phyloP scores from a whole-genome alignment of 495 filamentous ascomycete genomes.

The Penicillium waksmanii region DNA sequence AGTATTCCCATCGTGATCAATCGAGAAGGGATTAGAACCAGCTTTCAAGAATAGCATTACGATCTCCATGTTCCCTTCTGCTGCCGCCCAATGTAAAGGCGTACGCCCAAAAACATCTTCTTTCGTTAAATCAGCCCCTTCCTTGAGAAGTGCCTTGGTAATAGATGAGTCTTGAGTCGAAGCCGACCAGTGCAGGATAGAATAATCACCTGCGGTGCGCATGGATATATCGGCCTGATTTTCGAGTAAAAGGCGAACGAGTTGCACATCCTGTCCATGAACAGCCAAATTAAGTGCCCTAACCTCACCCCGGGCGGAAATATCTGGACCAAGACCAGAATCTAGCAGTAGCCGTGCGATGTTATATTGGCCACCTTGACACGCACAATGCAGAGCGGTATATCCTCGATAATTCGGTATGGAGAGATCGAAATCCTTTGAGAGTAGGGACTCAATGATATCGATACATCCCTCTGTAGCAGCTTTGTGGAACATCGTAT shows the following conservation, averaged over 20 bases:
- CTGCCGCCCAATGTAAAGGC: constrained; percentile 3
- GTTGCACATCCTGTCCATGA: neutral
- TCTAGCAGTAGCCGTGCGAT: neutral
- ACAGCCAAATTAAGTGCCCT: neutral
- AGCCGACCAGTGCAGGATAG: neutral
- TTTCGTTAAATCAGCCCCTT: neutral
- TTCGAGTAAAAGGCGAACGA: neutral
- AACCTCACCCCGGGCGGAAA: neutral
- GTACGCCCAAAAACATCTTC: constrained; percentile 1
- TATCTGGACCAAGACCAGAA: neutral
- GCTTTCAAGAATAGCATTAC: neutral
- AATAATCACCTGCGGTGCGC: neutral
- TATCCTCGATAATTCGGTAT: constrained; percentile 1
- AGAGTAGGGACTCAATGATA: constrained; percentile 1
- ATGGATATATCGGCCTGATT: neutral
- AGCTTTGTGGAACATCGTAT: constrained; percentile 4
- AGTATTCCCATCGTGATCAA: constrained; percentile 3
- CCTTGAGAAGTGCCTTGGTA: neutral
- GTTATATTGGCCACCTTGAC: neutral
- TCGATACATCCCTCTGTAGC: neutral
- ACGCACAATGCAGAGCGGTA: constrained; percentile 1
- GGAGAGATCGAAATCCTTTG: constrained; percentile 1
- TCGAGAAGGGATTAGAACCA: neutral
- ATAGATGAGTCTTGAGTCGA: neutral
- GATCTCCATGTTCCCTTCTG: neutral